Evolutionary conservation across 345 rosid species (phyloP).

Genomic region (Brassica incana): DNA sequence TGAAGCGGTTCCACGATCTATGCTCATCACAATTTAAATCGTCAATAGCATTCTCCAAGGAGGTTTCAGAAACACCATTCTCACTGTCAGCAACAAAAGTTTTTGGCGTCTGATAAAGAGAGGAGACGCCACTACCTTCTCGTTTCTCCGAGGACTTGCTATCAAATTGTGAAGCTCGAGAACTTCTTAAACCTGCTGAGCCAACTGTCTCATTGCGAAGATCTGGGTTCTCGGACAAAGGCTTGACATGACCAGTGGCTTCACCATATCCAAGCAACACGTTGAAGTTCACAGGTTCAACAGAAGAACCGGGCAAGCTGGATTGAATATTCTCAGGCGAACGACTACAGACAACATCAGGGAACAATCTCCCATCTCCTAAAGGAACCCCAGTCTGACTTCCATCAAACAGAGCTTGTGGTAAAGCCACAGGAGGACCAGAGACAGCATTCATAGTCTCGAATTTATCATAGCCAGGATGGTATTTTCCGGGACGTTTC

Average conservation of each 20-base stretch:
- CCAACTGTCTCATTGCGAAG: slow-evolving; percentile 30
- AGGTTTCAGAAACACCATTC: slow-evolving; percentile 35
- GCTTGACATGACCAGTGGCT: slow-evolving; percentile 39
- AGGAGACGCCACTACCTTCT: slow-evolving; percentile 43
- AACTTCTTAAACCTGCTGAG: slow-evolving; percentile 65
- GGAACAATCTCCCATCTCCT: slow-evolving; percentile 30
- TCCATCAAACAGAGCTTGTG: slow-evolving; percentile 42
- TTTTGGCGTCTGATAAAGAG: slow-evolving; percentile 38
- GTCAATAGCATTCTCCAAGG: slow-evolving; percentile 41
- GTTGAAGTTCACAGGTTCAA: slow-evolving; percentile 40
- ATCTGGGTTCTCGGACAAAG: slow-evolving; percentile 47
- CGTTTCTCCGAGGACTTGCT: slow-evolving; percentile 36
- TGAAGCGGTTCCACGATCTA: slow-evolving; percentile 46
- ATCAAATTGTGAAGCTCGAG: slow-evolving; percentile 42
- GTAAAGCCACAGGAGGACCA: slow-evolving; percentile 23
- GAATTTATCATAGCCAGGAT: slow-evolving; percentile 32
- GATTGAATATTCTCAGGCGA: slow-evolving; percentile 34
- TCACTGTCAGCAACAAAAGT: slow-evolving; percentile 17
- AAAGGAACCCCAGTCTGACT: slow-evolving; percentile 40
- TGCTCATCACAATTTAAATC: slow-evolving; percentile 31
- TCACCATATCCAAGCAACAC: slow-evolving; percentile 39
- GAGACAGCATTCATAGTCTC: slow-evolving; percentile 32
- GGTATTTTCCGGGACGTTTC: slow-evolving; percentile 13
- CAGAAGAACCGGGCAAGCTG: slow-evolving; percentile 39
- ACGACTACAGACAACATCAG: slow-evolving; percentile 31